These are phyloP conservation scores for Cucurbitaria berberidis DNA, from an alignment of 2,329 filamentous ascomycete genomes.

Conservation along the genomic window DNA sequence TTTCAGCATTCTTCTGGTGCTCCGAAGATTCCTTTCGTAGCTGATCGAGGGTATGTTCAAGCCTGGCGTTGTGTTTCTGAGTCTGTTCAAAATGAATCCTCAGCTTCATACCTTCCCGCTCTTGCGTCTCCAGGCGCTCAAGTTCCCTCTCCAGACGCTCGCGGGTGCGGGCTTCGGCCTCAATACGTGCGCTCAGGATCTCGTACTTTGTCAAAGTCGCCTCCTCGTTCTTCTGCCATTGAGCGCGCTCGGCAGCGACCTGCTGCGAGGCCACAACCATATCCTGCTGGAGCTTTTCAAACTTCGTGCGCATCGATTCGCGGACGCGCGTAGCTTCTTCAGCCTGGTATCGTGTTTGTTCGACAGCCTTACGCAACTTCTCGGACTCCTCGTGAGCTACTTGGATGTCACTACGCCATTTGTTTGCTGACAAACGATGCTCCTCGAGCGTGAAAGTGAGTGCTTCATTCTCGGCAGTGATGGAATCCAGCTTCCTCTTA, in stretches of 20 bases:
- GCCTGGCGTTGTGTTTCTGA: slow-evolving; percentile 65
- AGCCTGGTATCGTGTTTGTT: slow-evolving; percentile 76
- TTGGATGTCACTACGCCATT: slow-evolving; percentile 65
- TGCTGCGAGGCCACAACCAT: slow-evolving; percentile 81
- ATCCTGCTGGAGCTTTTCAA: slow-evolving; percentile 84
- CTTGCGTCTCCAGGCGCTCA: slow-evolving; percentile 58
- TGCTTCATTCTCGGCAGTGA: slow-evolving; percentile 65
- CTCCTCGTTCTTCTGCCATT: slow-evolving; percentile 72
- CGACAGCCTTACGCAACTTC: slow-evolving; percentile 74
- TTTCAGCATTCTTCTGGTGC: slow-evolving; percentile 70
- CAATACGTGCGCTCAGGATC: slow-evolving; percentile 60
- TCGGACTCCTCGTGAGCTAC: slow-evolving; percentile 61
- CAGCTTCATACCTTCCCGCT: slow-evolving; percentile 77
- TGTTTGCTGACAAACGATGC: slow-evolving; percentile 65
- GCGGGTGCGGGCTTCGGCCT: slow-evolving; percentile 51
- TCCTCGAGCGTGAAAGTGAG: slow-evolving; percentile 68
- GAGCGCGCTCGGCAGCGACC: slow-evolving; percentile 80
- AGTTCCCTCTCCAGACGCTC: slow-evolving; percentile 56
- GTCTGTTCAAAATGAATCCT: slow-evolving; percentile 73
- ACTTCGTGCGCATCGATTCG: slow-evolving; percentile 82
- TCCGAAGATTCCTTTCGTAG: slow-evolving; percentile 71
- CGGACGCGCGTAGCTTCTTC: slow-evolving; percentile 85
- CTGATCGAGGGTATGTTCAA: slow-evolving; percentile 63
- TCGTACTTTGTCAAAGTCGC: slow-evolving; percentile 62
- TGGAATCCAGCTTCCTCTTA: slow-evolving; percentile 58